Base-by-base conservation (phyloP, 208 protist genomes). In the Acanthamoeba castellanii region DNA sequence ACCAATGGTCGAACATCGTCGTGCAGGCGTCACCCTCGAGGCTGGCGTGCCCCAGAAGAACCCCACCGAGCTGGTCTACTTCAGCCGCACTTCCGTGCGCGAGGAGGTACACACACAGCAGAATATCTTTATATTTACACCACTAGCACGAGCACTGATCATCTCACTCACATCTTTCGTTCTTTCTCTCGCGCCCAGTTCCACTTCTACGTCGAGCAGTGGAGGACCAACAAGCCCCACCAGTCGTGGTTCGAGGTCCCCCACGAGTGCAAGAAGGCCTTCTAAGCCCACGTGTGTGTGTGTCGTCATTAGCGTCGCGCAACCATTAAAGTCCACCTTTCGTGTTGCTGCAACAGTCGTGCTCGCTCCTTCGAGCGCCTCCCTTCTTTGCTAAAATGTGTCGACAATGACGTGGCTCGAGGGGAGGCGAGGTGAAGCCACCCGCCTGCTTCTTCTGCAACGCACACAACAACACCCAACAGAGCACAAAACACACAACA, bases 51-150 rank as follows among this genome's bases (percentile, higher is more conserved):
- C 78, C 20, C 78, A 87, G 42, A 55, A 42, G 16, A 87, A 87
- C 47, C 50, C 78, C 47, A 87, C 78, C n/a, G 78, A 87, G 50
- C 47, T 87, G 2, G 50, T 64, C 78, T 87, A 87, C 30, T 87
- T 87, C 78, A 55, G 78, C 78, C 78, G 78, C 47, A 37, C 20
- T 2, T 87, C 78, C 5, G 14, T 25, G 22, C 78, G 50, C 30
- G 78, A 87, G 50, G 78, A 87, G 57, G 57, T 64, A 64, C n/a
- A n/a, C n/a, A n/a, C n/a, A n/a, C n/a, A n/a, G n/a, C n/a, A n/a
- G n/a, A 27, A 42, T 76, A 9, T n/a, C n/a, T n/a, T n/a, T n/a
- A n/a, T n/a, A n/a, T n/a, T 42, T 42, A 4, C 37, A 42, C 37
- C 37, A 4, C 37, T 42, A 42, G 37, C 50, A 55, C 47, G 47